Evolutionary conservation across 176 grass and related monocot species (phyloP), one percentile per base, ranked within the genome.

Genomic region (Eragrostis nindensis): DNA sequence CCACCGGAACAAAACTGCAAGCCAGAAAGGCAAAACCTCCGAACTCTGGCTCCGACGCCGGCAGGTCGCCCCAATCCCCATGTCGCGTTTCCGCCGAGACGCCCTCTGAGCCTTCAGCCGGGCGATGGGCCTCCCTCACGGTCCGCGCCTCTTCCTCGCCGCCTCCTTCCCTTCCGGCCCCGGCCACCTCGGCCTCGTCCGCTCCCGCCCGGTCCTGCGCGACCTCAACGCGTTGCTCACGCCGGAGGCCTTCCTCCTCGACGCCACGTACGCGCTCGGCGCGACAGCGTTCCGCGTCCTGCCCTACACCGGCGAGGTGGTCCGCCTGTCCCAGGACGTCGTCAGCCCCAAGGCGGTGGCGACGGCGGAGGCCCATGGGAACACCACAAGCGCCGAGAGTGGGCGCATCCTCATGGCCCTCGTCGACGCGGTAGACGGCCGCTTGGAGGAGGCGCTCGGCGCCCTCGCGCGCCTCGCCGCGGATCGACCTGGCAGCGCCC

Each of bases 181-280:
- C 39, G 55, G 73, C 39, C 73, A 76, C 54, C 55, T 61, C 10
- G 73, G 54, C 13, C 73, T 76, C 54, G 14, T 44, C 73, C 54
- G 73, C 39, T 12, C 73, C n/a, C 73, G 41, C 22, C 73, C 73
- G 0, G n/a, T 0, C 1, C 47, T 73, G 7, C 46, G 7, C 22
- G 47, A 72, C 39, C 74, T 76, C 55, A 62, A 46, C 41, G 13
- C 40, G 3, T 14, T 76, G n/a, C 4, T 43, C 54, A 44, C 3
- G n/a, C 55, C n/a, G 16, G 74, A 76, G 56, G 39, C 56, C 4
- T n/a, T 73, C 56, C 59, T 76, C 74, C 56, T 76, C 15, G 40
- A 76, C 41, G 74, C 74, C 40, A 59, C 74, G 22, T 40, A 76
- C 74, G 74, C 56, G 38, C 22, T 76, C 38, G 56, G 22, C 22